phyloP scores from a whole-genome alignment of 2,329 filamentous ascomycete genomes.

The Hyphodiscus sp. region DNA sequence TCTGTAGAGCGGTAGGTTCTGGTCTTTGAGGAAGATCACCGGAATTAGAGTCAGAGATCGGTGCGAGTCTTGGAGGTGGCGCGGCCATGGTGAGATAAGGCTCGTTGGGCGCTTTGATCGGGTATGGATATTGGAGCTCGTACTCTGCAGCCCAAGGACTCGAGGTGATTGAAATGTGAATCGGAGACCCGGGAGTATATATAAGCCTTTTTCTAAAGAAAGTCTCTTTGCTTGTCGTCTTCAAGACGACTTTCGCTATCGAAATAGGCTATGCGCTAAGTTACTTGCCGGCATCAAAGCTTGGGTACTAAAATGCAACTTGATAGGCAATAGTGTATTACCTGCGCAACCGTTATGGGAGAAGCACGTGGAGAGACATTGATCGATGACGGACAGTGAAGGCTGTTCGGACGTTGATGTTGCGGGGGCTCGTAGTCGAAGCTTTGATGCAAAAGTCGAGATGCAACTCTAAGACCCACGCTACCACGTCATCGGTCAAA shows the following conservation, averaged over 20 bases:
- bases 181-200: background rate
- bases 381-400: background rate
- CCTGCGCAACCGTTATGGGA: background rate
- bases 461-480: background rate
- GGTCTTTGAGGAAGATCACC: constrained; percentile 14
- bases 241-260: background rate
- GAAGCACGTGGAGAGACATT: background rate
- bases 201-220: background rate
- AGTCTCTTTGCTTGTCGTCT: background rate
- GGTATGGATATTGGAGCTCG: background rate
- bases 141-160: background rate
- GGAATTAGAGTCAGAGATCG: constrained; percentile 7
- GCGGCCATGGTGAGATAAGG: constrained; percentile 16
- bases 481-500: background rate
- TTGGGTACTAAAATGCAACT: background rate
- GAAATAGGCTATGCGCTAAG: background rate
- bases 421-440: background rate
- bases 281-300: background rate
- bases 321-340: background rate
- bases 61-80: constrained; percentile 11
- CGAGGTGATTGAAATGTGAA: background rate
- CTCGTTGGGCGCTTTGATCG: background rate
- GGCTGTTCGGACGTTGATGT: background rate
- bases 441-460: background rate
- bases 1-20: constrained; percentile 22